These are phyloP conservation scores for Pelagophyceae sp. DNA, from an alignment of 352 stramenopile genomes.

Conservation along the genomic window DNA sequence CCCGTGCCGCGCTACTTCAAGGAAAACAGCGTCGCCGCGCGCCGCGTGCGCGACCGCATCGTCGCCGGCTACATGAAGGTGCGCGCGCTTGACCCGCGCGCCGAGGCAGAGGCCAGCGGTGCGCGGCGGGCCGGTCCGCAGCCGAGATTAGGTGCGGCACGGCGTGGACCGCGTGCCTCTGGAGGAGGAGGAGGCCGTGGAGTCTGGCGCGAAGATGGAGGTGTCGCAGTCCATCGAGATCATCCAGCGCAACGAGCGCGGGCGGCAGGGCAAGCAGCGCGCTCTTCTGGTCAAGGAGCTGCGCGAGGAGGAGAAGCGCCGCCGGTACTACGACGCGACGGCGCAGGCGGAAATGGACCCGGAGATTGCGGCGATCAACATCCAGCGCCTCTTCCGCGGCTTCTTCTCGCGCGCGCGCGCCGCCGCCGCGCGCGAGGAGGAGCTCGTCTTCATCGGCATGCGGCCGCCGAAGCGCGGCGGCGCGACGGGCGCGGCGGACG, in stretches of 20 bases:
- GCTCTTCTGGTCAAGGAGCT: slow-evolving; percentile 66
- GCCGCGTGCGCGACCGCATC: slow-evolving; percentile 61
- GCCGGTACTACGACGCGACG: slow-evolving; percentile 60
- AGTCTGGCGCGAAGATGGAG: slow-evolving; percentile 30
- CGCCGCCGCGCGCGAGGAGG: slow-evolving; percentile 54
- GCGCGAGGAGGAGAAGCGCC: slow-evolving; percentile 65
- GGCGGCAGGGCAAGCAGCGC: slow-evolving; percentile 69
- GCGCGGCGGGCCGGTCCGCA: slow-evolving; percentile 7
- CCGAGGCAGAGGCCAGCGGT: slow-evolving; percentile 57
- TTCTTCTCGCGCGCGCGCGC: slow-evolving; percentile 48
- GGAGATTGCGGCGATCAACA: slow-evolving; percentile 75
- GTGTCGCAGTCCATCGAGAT: slow-evolving; percentile 69
- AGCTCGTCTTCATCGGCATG: slow-evolving; percentile 86
- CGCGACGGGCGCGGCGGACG: slow-evolving; percentile 27
- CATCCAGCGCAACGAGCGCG: slow-evolving; percentile 76
- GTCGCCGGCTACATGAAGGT: slow-evolving; percentile 77
- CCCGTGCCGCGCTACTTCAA: slow-evolving; percentile 73
- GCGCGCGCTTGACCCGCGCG: too few relatives aligned
- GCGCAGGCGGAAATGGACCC: slow-evolving; percentile 62
- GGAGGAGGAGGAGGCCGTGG: slow-evolving; percentile 32
- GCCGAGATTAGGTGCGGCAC: slow-evolving; percentile 18
- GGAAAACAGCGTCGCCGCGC: slow-evolving; percentile 60
- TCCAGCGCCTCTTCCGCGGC: slow-evolving; percentile 75
- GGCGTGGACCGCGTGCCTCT: slow-evolving; percentile 32
- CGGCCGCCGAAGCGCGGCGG: slow-evolving; percentile 48